Conservation (phyloP, 2,329 filamentous ascomycete genomes). For the Leptographium galeiforme region DNA sequence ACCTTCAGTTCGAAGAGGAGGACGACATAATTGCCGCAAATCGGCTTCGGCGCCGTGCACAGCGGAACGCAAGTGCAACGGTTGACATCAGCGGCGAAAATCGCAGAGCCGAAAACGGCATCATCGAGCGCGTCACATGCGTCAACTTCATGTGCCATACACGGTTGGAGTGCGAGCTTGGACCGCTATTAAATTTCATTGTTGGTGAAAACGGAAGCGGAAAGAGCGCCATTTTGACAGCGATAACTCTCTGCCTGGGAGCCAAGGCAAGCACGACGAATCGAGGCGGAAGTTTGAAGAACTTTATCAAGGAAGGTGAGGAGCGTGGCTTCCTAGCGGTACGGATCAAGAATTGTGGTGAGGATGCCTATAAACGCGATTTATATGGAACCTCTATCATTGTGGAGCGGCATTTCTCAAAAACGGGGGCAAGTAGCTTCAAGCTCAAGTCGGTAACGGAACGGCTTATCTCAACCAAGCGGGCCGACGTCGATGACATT, state of each 20-base stretch:
- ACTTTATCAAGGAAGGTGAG: conserved; percentile 74
- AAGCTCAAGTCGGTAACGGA: conserved; percentile 67
- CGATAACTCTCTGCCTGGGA: conserved; percentile 85
- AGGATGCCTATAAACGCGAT: conserved; percentile 70
- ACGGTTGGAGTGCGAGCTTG: conserved; percentile 68
- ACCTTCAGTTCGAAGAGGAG: conserved; percentile 40
- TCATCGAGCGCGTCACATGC: conserved; percentile 77
- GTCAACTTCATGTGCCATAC: conserved; percentile 95
- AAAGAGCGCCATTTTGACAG: conserved; percentile 90
- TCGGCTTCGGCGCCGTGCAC: conserved; percentile 35
- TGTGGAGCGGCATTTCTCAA: conserved; percentile 81
- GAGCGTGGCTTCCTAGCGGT: conserved; percentile 67
- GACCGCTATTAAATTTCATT: conserved; percentile 93
- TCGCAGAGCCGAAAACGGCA: conserved; percentile 64
- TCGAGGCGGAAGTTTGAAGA: conserved; percentile 77
- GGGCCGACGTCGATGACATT: conserved; percentile 79
- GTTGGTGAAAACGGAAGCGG: conserved; percentile 96
- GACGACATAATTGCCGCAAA: conserved; percentile 55
- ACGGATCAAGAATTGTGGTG: conserved; percentile 79
- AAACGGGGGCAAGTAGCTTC: conserved; percentile 63
- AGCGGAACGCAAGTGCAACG: conserved; percentile 9
- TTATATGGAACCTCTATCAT: conserved; percentile 74
- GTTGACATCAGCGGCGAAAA: conserved; percentile 42
- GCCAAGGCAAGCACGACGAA: conserved; percentile 90
- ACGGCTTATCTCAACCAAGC: conserved; percentile 66